These are phyloP conservation scores for Petunia hybrid DNA, from an alignment of 305 asterid species.

Conservation along the genomic window DNA sequence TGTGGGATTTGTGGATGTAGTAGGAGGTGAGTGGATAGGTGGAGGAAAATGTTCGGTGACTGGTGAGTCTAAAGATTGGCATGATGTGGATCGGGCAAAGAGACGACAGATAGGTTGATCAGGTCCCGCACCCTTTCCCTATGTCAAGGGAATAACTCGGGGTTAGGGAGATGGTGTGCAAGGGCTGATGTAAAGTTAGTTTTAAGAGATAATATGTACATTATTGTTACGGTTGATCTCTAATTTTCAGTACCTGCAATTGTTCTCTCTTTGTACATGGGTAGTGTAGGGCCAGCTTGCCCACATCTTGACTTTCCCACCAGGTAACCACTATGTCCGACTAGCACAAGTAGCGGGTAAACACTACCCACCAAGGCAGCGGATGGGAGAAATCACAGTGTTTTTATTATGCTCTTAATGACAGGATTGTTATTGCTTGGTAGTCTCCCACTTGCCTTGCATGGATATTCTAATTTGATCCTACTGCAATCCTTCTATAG, in stretches of 20 bases:
- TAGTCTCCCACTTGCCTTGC: not conserved
- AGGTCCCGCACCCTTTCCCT: not conserved
- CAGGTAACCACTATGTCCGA: no score
- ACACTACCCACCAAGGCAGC: no score
- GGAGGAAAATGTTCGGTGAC: no score
- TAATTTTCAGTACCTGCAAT: not conserved
- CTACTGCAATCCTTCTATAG: constrained; percentile 46
- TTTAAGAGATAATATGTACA: not conserved
- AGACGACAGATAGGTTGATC: no score
- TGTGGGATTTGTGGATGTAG: no score
- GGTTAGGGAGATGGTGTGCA: not conserved
- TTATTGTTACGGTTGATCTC: not conserved
- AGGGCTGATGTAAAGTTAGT: not conserved
- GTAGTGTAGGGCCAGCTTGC: no score
- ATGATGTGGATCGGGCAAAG: no score
- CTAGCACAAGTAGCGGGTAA: no score
- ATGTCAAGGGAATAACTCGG: not conserved
- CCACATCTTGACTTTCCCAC: no score
- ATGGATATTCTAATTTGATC: constrained; percentile 6
- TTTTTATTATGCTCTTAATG: constrained; percentile 17
- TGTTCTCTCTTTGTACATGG: not conserved
- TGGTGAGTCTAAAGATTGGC: no score
- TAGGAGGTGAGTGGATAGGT: no score
- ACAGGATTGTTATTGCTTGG: not conserved
- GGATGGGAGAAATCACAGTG: not conserved